Conservation (phyloP, 345 rosid species). For the Eucalyptus pumila region DNA sequence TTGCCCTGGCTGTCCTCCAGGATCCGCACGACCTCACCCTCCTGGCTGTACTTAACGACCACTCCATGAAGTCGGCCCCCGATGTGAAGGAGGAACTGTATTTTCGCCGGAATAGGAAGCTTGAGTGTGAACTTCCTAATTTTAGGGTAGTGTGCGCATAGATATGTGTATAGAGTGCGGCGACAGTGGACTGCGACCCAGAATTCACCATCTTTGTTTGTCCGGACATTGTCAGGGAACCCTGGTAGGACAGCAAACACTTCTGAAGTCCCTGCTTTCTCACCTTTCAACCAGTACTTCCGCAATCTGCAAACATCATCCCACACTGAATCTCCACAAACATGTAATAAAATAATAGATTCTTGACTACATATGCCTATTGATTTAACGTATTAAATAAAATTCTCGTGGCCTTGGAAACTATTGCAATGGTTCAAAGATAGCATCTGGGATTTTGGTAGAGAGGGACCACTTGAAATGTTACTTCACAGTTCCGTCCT, state of each 20-base stretch:
- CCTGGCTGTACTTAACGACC: conserved; percentile 60
- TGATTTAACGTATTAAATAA: neutral
- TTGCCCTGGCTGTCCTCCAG: conserved; percentile 76
- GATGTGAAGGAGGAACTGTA: conserved; percentile 35
- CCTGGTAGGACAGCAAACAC: conserved; percentile 66
- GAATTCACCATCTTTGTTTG: conserved; percentile 69
- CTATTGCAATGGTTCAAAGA: neutral
- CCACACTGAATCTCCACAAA: neutral
- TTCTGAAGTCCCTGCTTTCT: conserved; percentile 72
- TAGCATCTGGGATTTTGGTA: neutral
- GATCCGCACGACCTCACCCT: conserved; percentile 60
- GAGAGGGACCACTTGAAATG: neutral
- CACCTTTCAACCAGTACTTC: conserved; percentile 84
- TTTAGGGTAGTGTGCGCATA: conserved; percentile 26
- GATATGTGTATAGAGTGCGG: conserved; percentile 18
- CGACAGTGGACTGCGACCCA: conserved; percentile 82
- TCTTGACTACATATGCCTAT: neutral
- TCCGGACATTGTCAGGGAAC: conserved; percentile 72
- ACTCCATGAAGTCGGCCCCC: conserved; percentile 41
- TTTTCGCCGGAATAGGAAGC: conserved; percentile 56
- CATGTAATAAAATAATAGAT: neutral
- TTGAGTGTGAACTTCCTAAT: conserved; percentile 42
- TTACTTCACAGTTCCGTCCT: neutral
- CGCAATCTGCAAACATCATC: conserved; percentile 29
- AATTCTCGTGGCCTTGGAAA: neutral